Evolutionary conservation across 2,329 filamentous ascomycete genomes (phyloP).

Genomic region (Bipolaris oryzae): DNA sequence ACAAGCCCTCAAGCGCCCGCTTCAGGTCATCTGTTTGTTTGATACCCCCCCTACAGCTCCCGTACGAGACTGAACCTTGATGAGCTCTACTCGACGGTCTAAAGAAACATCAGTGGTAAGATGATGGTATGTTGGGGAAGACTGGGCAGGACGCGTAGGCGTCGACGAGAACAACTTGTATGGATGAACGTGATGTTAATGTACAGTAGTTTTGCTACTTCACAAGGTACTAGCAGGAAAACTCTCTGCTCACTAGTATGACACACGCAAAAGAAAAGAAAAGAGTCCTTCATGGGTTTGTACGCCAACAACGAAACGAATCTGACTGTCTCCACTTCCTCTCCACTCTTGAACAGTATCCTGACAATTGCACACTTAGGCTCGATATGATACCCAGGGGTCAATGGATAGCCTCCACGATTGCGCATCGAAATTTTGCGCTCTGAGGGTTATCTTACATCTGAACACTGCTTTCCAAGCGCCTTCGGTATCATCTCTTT

Average conservation of each 20-base stretch:
- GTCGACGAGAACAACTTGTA: neutral
- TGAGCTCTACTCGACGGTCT: slow-evolving; percentile 3
- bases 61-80: neutral
- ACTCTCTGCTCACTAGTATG: neutral
- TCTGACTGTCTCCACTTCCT: neutral
- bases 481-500: too few relatives aligned
- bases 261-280: neutral
- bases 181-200: slow-evolving; percentile 1
- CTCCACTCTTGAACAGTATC: neutral
- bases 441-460: neutral
- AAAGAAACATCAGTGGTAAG: neutral
- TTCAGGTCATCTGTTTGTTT: slow-evolving; percentile 2
- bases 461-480: too few relatives aligned
- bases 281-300: neutral
- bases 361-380: neutral
- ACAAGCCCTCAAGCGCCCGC: neutral
- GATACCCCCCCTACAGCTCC: neutral
- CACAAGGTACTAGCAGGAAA: neutral
- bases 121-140: neutral
- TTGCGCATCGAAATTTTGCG: neutral
- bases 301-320: neutral
- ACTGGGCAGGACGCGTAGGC: neutral
- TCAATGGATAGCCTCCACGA: neutral
- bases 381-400: neutral
- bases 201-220: slow-evolving; percentile 1